A percentile compares a stretch with the other conserved stretches of the same genome.
Evolutionary conservation across 2,329 filamentous ascomycete species (phyloP).

Genomic region (Elsinoe arachidis): DNA sequence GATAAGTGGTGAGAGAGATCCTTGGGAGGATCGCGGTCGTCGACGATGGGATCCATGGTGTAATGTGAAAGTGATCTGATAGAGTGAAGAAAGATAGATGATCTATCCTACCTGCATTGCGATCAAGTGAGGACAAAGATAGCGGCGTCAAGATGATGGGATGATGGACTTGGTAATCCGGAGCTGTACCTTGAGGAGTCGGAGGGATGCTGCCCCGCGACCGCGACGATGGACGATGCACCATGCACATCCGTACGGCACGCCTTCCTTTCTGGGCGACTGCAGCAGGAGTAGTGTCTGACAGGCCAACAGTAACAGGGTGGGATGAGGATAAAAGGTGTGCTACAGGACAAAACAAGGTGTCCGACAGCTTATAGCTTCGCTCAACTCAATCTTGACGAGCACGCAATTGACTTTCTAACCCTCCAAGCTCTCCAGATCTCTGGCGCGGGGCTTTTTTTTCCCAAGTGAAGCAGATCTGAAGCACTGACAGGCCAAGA

Average conservation of each 20-base stretch:
- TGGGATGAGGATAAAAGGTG: no score
- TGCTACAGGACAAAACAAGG: no score
- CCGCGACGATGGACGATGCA: background rate
- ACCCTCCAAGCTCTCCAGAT: background rate
- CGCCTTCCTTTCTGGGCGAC: no score
- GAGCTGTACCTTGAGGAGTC: background rate
- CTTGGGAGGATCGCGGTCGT: slow-evolving; percentile 44
- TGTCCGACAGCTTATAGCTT: no score
- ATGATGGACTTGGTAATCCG: slow-evolving; percentile 5
- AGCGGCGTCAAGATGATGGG: slow-evolving; percentile 11
- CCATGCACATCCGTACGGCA: no score
- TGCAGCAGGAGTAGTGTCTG: no score
- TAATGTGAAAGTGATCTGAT: background rate
- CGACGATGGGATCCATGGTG: slow-evolving; percentile 12
- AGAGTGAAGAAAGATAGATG: background rate
- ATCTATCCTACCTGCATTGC: background rate
- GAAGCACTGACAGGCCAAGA: background rate
- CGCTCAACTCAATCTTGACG: no score
- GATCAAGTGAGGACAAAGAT: background rate
- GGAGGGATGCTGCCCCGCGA: background rate
- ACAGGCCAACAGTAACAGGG: no score
- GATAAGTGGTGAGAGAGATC: slow-evolving; percentile 77
- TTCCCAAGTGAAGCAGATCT: background rate
- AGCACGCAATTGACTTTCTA: background rate
- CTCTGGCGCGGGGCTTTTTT: background rate